Evolutionary conservation across 1,139 yeast species (phyloP), one percentile per base, ranked within the genome.

Genomic region (Candida albicans): DNA sequence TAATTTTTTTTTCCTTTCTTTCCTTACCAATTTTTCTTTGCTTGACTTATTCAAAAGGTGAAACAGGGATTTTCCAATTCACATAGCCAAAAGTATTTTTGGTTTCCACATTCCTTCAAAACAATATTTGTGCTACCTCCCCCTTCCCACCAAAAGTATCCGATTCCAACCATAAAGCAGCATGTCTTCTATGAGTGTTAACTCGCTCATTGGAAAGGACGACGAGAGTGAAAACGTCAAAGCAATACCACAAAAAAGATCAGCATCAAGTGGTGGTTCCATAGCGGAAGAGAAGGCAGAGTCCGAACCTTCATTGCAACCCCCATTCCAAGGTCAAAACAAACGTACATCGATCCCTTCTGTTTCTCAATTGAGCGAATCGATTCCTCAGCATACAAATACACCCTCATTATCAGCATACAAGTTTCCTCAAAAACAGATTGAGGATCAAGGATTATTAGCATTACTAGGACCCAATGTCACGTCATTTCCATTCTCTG

Each of bases 401-500:
- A 18, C 37, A 27, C 25, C 42, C n/a, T n/a, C 42, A 28, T 9
- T 28, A 28, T 10, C 38, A 33, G n/a, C 44, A 15, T 14, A 40
- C 40, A 33, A 29, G 22, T 46, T 43, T 10, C 39, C 44, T 10
- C 42, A 31, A 25, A 42, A 39, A 24, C 33, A 25, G 26, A 9
- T 25, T 15, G 18, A 30, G 15, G 37, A 32, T 15, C 38, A 48
- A 2, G 63, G 67, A 46, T 56, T 68, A 25, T 54, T 65, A 0
- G 55, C 70, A 4, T 58, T 82, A 2, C 62, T 84, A 34, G 89
- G 88, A 0, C 73, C 82, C 8, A 73, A 77, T 11, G 67, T 76
- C 8, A 57, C 69, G 5, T 60, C 69, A 24, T 84, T 87, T 78
- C 83, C 84, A 1, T 73, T 72, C 57, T 70, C 87, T 2, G 91